These are phyloP conservation scores for Kalaharituber pfeilii DNA, from an alignment of 2,329 filamentous ascomycete species.

Conservation along the genomic window DNA sequence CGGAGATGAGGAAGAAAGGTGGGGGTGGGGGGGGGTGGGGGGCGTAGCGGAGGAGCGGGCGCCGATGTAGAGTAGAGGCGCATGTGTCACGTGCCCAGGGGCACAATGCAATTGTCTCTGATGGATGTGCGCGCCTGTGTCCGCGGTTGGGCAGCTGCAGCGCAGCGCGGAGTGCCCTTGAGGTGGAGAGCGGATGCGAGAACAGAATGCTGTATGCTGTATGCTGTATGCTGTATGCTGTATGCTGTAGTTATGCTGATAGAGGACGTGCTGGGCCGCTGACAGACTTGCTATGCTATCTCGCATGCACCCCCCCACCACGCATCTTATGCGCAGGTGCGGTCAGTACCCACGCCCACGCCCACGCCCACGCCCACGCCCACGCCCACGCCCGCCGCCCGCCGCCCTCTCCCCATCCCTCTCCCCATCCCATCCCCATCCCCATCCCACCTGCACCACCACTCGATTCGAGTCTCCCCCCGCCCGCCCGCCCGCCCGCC, in stretches of 20 bases:
- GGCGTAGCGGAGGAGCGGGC: background rate
- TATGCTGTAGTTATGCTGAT: background rate
- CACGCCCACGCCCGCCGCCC: background rate
- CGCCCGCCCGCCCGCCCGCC: background rate
- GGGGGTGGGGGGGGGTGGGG: background rate
- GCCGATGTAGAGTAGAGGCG: background rate
- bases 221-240: background rate
- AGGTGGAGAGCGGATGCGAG: background rate
- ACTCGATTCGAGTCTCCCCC: background rate
- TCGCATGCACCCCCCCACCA: background rate
- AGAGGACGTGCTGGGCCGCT: background rate
- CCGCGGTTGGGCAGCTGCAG: background rate
- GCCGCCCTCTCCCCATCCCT: background rate
- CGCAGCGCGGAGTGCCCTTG: background rate
- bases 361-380: background rate
- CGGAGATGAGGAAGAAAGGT: background rate
- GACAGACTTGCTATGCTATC: background rate
- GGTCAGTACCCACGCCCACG: too few relatives aligned
- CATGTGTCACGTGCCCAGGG: too few relatives aligned
- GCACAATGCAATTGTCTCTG: background rate
- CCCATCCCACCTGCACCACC: background rate
- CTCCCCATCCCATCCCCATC: background rate
- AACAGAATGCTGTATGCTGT: background rate
- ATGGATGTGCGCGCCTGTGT: background rate
- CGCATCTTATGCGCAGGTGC: background rate